phyloP scores from a whole-genome alignment of 176 grass and related monocot genomes.

The Cenchrus fungigraminus region DNA sequence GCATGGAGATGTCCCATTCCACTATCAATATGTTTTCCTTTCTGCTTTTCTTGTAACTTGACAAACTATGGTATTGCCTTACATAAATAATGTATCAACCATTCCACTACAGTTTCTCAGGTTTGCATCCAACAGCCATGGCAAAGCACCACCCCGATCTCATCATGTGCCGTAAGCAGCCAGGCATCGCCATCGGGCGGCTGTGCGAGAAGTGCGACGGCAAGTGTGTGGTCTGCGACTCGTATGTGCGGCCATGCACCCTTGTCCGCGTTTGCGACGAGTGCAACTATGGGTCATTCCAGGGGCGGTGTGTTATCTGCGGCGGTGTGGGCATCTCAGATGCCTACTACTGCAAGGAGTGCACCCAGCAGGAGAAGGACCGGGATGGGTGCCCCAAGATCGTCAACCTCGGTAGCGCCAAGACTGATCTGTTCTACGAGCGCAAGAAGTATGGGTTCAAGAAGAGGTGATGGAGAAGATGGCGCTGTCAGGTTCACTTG shows the following conservation, averaged over 20 bases:
- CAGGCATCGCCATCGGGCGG: constrained; percentile 73
- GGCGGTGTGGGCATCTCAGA: constrained; percentile 84
- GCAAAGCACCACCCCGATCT: constrained; percentile 84
- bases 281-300: constrained; percentile 86
- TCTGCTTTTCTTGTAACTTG: background rate
- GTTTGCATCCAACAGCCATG: constrained; percentile 48
- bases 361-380: constrained; percentile 85
- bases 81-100: background rate
- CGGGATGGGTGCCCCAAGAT: constrained; percentile 83
- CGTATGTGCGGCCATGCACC: constrained; percentile 68
- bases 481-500: background rate
- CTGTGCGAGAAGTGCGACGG: constrained; percentile 82
- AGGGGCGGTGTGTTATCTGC: constrained; percentile 83
- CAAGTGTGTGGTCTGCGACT: constrained; percentile 83
- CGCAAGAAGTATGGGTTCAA: constrained; percentile 69
- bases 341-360: constrained; percentile 95
- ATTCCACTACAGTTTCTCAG: constrained; percentile 17
- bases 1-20: background rate
- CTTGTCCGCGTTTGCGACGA: constrained; percentile 78
- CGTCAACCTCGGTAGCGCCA: constrained; percentile 82
- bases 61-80: background rate
- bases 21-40: background rate
- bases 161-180: constrained; percentile 90
- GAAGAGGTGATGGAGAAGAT: constrained; percentile 42
- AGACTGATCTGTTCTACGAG: constrained; percentile 87